Conservation (phyloP, 768 basidiomycete genomes). For the Crassisporium funariophilum region DNA sequence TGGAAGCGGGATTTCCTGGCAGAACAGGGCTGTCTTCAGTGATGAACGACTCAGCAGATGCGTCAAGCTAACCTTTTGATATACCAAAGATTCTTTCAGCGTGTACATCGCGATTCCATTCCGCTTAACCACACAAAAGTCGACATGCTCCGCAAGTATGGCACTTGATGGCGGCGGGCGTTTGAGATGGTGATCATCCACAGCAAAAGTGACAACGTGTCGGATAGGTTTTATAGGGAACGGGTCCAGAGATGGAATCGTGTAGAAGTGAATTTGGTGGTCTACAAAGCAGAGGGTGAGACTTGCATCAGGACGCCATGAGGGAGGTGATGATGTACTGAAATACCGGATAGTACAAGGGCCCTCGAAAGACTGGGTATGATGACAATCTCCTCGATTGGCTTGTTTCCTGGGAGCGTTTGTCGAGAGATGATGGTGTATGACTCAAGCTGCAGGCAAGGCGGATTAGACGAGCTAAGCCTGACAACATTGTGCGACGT, state of each 20-base stretch:
- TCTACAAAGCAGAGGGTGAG: slow-evolving; percentile 36
- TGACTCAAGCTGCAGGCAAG: slow-evolving; percentile 50
- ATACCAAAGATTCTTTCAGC: slow-evolving; percentile 64
- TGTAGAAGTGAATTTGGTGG: slow-evolving; percentile 74
- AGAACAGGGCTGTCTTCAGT: not conserved
- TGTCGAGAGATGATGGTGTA: slow-evolving; percentile 73
- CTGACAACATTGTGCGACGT: slow-evolving; percentile 13
- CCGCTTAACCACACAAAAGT: slow-evolving; percentile 76
- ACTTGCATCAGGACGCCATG: slow-evolving; percentile 5
- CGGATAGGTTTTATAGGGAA: slow-evolving; percentile 79
- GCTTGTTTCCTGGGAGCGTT: slow-evolving; percentile 63
- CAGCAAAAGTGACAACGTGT: slow-evolving; percentile 76
- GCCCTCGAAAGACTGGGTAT: slow-evolving; percentile 74
- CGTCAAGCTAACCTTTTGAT: slow-evolving; percentile 49
- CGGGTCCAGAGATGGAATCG: slow-evolving; percentile 78
- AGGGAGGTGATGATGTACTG: slow-evolving; percentile 12
- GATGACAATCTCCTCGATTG: slow-evolving; percentile 81
- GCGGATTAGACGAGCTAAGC: not conserved
- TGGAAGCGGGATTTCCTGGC: slow-evolving; percentile 72
- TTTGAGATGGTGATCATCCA: slow-evolving; percentile 75
- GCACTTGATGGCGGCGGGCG: slow-evolving; percentile 47
- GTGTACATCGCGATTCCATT: slow-evolving; percentile 62
- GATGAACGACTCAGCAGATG: not conserved
- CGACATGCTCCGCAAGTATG: slow-evolving; percentile 51
- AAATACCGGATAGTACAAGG: slow-evolving; percentile 74